These are phyloP conservation scores for Didymella keratinophila DNA, from an alignment of 2,329 filamentous ascomycete species.

Conservation along the genomic window DNA sequence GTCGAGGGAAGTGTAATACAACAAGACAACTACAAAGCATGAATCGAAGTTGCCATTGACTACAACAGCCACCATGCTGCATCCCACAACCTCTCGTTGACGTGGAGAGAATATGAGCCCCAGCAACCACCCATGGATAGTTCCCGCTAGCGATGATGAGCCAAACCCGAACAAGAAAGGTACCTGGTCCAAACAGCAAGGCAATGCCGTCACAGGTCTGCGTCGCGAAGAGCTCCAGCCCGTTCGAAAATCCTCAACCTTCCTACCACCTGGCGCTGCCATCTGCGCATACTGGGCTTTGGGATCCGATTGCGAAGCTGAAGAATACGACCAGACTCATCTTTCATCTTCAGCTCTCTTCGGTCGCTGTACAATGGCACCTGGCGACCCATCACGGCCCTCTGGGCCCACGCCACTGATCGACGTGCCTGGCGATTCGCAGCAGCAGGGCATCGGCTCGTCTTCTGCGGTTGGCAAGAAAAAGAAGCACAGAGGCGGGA, in stretches of 20 bases:
- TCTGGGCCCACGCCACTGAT: conserved; percentile 18
- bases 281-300: neutral
- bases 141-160: conserved; percentile 14
- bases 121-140: conserved; percentile 5
- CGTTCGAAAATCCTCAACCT: conserved; percentile 4
- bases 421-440: conserved; percentile 12
- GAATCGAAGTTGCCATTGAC: neutral
- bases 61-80: neutral
- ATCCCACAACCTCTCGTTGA: no score
- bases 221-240: conserved; percentile 20
- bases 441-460: conserved; percentile 12
- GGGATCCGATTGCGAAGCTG: neutral
- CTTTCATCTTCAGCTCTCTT: neutral
- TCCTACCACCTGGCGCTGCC: conserved; percentile 1
- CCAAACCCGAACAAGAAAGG: conserved; percentile 9
- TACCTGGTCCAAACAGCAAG: conserved; percentile 2
- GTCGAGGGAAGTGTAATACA: neutral
- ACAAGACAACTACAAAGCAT: neutral
- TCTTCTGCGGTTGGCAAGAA: conserved; percentile 60
- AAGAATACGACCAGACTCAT: neutral
- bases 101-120: neutral
- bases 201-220: conserved; percentile 3
- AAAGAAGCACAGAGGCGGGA: conserved; percentile 77
- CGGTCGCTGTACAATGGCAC: conserved; percentile 14
- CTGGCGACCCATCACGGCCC: conserved; percentile 12